These are phyloP conservation scores for Metroxylon sagu DNA, from an alignment of 176 grass and related monocot genomes.

Conservation along the genomic window DNA sequence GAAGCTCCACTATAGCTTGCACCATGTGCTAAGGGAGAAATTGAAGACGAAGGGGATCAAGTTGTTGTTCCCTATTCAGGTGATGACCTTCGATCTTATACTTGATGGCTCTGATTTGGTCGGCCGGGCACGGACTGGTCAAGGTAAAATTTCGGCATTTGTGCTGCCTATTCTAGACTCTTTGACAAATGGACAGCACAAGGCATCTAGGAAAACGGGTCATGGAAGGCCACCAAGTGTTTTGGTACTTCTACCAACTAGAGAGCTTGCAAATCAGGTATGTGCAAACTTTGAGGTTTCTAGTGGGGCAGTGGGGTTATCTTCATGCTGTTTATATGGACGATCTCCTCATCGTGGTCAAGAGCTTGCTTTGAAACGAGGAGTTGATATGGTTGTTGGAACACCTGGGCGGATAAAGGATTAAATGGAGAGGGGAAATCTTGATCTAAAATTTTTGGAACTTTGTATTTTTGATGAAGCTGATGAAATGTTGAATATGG, in stretches of 20 bases:
- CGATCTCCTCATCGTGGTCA: too few species aligned
- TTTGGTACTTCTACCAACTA: slow-evolving; percentile 83
- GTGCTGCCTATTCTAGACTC: slow-evolving; percentile 89
- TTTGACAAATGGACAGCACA: slow-evolving; percentile 59
- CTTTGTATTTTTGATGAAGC: too few species aligned
- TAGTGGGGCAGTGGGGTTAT: too few species aligned
- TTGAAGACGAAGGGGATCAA: slow-evolving; percentile 78
- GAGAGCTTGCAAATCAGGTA: slow-evolving; percentile 92
- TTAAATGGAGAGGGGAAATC: too few species aligned
- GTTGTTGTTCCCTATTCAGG: slow-evolving; percentile 81
- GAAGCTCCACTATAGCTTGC: too few species aligned
- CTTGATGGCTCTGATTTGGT: slow-evolving; percentile 74
- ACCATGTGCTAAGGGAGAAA: slow-evolving; percentile 39
- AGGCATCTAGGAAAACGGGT: slow-evolving; percentile 43
- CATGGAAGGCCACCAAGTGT: slow-evolving; percentile 66
- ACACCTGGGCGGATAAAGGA: too few species aligned
- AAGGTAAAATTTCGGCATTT: slow-evolving; percentile 97
- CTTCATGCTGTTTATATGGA: too few species aligned
- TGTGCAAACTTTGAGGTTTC: too few species aligned
- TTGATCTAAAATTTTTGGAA: too few species aligned
- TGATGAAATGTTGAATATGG: too few species aligned
- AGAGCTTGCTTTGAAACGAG: too few species aligned
- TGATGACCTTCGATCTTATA: slow-evolving; percentile 77
- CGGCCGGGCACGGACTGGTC: slow-evolving; percentile 92
- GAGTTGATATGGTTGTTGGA: too few species aligned